phyloP scores from a whole-genome alignment of 306 rosid species.

The Gastrolobium villosum region DNA sequence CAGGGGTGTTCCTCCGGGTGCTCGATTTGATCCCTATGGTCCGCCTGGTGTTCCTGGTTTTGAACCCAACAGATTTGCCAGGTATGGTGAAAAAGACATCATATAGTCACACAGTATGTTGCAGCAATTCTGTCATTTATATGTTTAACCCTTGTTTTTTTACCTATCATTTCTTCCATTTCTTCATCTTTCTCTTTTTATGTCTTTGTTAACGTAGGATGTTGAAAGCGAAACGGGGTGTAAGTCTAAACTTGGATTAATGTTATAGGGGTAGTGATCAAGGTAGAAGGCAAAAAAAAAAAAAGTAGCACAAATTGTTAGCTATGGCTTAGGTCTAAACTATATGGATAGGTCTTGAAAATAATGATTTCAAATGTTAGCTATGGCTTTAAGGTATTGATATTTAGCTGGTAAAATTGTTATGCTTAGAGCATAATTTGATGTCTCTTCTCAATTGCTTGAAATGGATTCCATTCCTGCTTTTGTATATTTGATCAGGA shows the following conservation, averaged over 20 bases:
- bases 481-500: not conserved
- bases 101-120: not conserved
- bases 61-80: slow-evolving; percentile 76
- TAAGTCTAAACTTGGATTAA: not conserved
- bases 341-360: not conserved
- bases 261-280: slow-evolving; percentile 6
- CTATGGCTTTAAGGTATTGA: not conserved
- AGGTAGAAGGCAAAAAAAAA: not conserved
- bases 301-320: not conserved
- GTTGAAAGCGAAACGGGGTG: not conserved
- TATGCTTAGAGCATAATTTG: not conserved
- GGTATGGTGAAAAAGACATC: slow-evolving; percentile 51
- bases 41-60: slow-evolving; percentile 91
- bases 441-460: not conserved
- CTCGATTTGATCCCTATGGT: slow-evolving; percentile 90
- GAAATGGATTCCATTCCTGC: not conserved
- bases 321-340: no score
- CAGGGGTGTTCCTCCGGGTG: slow-evolving; percentile 89
- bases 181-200: not conserved
- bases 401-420: not conserved
- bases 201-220: not conserved
- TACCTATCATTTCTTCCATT: not conserved
- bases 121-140: not conserved
- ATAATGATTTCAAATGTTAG: not conserved
- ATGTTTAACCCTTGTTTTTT: not conserved